Base-by-base conservation (phyloP, 495 filamentous ascomycete genomes). In the Trichocladium uniseriatum region DNA sequence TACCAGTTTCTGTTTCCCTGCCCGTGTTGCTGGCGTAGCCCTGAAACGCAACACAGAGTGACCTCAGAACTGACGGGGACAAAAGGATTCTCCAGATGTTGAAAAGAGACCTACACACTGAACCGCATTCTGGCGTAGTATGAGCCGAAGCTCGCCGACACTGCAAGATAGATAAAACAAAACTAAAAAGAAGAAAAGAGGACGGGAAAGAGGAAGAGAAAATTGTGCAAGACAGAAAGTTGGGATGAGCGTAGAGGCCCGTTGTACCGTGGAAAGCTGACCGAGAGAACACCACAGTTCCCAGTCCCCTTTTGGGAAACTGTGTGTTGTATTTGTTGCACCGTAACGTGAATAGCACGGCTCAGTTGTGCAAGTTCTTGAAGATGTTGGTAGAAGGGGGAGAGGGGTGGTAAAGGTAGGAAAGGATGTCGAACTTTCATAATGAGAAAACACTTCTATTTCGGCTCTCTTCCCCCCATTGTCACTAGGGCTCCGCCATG, bases 71-170 rank as follows among this genome's bases (percentile, higher is more conserved):
- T 29, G 5, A 5, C 10, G 27, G 27, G 27, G 27, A 10, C n/a
- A 38, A 38, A 16, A 5, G n/a, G 19, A 11, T 20, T 21, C n/a
- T n/a, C 15, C 6, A 29, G 6, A 48, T 32, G 10, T 11, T 20
- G 22, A 18, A 11, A 41, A 28, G 13, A 19, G 38, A 49, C 46
- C 42, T 49, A 49, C 46, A 42, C 19, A 11, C n/a, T 49, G 38
- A 49, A 36, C 14, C 24, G 46, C 46, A 49, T 41, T 29, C 11
- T 49, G 19, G 4, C 4, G n/a, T 14, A 6, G 5, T 15, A n/a
- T 2, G 5, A 41, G 29, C 14, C 19, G 38, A 14, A 28, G 19
- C 20, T 27, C 29, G 29, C 1, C 19, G 38, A n/a, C 19, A 19
- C 4, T 6, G 5, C n/a, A 6, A 24, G n/a, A 7, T 39, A 15